These are phyloP conservation scores for Polychytrium aggregatum DNA, from an alignment of 192 early-diverging fungal species.

Conservation along the genomic window DNA sequence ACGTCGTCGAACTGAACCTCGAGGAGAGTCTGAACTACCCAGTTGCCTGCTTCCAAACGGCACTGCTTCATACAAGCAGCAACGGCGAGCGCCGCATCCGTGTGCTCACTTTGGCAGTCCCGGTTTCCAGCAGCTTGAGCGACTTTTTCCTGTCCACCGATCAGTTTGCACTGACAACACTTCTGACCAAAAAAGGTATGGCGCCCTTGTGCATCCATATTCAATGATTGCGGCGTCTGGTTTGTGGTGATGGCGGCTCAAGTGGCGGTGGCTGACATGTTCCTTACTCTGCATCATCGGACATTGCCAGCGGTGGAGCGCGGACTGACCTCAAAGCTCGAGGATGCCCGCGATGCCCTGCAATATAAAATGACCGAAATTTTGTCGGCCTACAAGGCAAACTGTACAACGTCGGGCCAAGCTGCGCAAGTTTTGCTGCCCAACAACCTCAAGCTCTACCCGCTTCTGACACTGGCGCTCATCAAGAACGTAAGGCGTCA, in stretches of 20 bases:
- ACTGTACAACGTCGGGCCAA: slow-evolving; percentile 63
- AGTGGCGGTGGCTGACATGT: too few relatives aligned
- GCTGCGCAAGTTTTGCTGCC: slow-evolving; percentile 71
- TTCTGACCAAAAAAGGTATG: slow-evolving; percentile 76
- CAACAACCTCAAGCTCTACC: slow-evolving; percentile 77
- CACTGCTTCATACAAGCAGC: slow-evolving; percentile 80
- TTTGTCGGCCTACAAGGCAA: slow-evolving; percentile 77
- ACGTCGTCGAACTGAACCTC: slow-evolving; percentile 69
- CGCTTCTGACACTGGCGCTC: slow-evolving; percentile 66
- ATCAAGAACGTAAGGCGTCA: slow-evolving; percentile 78
- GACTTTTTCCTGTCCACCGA: slow-evolving; percentile 78
- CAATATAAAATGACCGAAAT: slow-evolving; percentile 79
- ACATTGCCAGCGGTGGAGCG: slow-evolving; percentile 64
- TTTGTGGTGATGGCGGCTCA: too few relatives aligned
- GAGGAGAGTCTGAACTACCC: slow-evolving; percentile 64
- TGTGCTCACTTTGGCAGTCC: slow-evolving; percentile 80
- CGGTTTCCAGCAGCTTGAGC: slow-evolving; percentile 67
- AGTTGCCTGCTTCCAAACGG: slow-evolving; percentile 88
- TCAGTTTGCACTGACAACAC: slow-evolving; percentile 67
- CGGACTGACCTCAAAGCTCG: slow-evolving; percentile 70
- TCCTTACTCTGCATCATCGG: too few relatives aligned
- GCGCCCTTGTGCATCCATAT: too few relatives aligned
- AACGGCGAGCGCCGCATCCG: slow-evolving; percentile 87
- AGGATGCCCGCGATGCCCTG: slow-evolving; percentile 89
- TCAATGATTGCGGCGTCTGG: too few relatives aligned